Evolutionary conservation across 495 filamentous ascomycete species (phyloP).

Genomic region (Pyrenopolyporus hunteri): DNA sequence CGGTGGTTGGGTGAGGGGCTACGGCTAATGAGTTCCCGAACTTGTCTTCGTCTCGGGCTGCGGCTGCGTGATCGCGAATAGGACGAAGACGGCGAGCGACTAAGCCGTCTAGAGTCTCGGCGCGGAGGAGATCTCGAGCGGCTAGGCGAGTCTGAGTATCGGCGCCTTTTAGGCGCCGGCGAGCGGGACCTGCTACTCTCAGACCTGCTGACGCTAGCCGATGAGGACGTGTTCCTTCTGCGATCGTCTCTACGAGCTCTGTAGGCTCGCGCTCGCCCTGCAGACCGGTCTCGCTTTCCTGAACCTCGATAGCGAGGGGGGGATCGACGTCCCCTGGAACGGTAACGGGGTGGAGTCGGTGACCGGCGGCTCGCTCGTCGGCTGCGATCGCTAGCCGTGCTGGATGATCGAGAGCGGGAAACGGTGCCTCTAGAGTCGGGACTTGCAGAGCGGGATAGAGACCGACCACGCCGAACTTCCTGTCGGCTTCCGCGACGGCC

Average conservation of each 20-base stretch:
- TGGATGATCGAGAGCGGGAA: slow-evolving; percentile 47
- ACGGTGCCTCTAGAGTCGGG: slow-evolving; percentile 28
- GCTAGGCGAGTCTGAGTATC: slow-evolving; percentile 42
- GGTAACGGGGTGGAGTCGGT: slow-evolving; percentile 45
- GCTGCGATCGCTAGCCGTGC: slow-evolving; percentile 38
- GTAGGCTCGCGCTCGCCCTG: slow-evolving; percentile 36
- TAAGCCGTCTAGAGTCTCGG: slow-evolving; percentile 41
- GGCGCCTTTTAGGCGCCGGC: slow-evolving; percentile 40
- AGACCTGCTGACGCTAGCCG: slow-evolving; percentile 30
- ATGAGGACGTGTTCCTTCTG: slow-evolving; percentile 41
- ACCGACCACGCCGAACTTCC: slow-evolving; percentile 41
- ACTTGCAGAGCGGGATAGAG: slow-evolving; percentile 38
- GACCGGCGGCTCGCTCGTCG: slow-evolving; percentile 46
- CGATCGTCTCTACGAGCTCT: slow-evolving; percentile 38
- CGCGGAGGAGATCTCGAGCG: slow-evolving; percentile 46
- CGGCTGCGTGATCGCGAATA: slow-evolving; percentile 48
- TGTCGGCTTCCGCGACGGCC: slow-evolving; percentile 49
- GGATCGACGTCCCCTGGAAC: slow-evolving; percentile 51
- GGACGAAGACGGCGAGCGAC: slow-evolving; percentile 55
- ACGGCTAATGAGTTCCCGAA: slow-evolving; percentile 49
- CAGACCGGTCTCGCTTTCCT: slow-evolving; percentile 52
- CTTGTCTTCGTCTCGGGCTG: slow-evolving; percentile 48
- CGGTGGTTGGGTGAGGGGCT: slow-evolving; percentile 46
- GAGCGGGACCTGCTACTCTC: slow-evolving; percentile 41
- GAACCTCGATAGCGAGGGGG: slow-evolving; percentile 46